Base-by-base conservation (phyloP, 2,329 filamentous ascomycete species). In the Verticillium alfalfae region DNA sequence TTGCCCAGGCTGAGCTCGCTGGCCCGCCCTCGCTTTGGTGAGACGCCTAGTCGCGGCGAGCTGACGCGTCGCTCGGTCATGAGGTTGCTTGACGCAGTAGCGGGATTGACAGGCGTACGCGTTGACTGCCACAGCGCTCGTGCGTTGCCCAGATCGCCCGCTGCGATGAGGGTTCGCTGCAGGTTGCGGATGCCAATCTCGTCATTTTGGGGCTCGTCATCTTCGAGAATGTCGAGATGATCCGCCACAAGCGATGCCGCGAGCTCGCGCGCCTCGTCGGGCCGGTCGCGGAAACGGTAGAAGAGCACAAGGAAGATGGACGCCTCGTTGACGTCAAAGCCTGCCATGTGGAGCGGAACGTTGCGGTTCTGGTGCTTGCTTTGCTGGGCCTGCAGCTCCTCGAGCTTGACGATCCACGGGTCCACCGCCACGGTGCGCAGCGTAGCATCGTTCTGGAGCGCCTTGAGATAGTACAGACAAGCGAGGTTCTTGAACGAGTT, bases 181-280 rank as follows among this genome's bases (percentile, higher is more conserved):
- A 79, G 71, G 58, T 79, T 79, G 60, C 78, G 75, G 1, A 79
- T 68, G 5, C 76, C 76, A 38, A 74, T 78, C 37, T 74, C 71
- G 62, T 79, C 77, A 56, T 79, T 79, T 16, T 73, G 70, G 2
- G 73, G 75, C 61, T 79, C 77, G 9, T 75, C 72, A 37, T 79
- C 77, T 0, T 74, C 73, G 1, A 79, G 64, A 5, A 78, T 73
- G 1, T 71, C 70, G 13, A 78, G 68, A 49, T 73, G 76, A 31
- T 78, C 76, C 15, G 70, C 65, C 15, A 79, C 70, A 26, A 78
- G 70, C 1, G 63, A 68, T 1, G 67, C 63, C 2, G 79, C 69
- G 22, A 77, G 66, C 3, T 62, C 60, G 2, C 68, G 65, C 0
- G 76, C 71, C 5, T 72, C 71, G 0, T 59, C 45, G 5, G 62